These are phyloP conservation scores for Reticulascus tulasneorum DNA, from an alignment of 2,329 filamentous ascomycete species.

Conservation along the genomic window DNA sequence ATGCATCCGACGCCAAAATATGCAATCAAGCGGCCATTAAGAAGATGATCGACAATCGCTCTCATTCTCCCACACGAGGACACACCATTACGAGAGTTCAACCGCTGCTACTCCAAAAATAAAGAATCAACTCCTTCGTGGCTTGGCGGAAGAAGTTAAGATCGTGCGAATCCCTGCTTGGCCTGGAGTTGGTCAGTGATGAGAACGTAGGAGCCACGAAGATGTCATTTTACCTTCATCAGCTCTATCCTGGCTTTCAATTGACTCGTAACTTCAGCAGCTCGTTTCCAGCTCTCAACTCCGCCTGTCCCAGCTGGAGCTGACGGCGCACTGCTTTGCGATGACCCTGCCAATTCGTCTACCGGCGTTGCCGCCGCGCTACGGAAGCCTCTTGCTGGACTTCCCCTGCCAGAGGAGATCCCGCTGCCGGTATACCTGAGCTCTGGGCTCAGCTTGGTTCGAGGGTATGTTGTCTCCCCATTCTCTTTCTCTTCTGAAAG, in stretches of 20 bases:
- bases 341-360: slow-evolving; percentile 8
- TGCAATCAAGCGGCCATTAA: slow-evolving; percentile 18
- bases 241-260: slow-evolving; percentile 96
- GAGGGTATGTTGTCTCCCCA: slow-evolving; percentile 43
- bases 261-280: slow-evolving; percentile 95
- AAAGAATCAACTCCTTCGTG: neutral
- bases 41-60: slow-evolving; percentile 5
- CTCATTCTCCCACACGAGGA: slow-evolving; percentile 4
- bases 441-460: slow-evolving; percentile 54
- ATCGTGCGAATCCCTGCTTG: slow-evolving; percentile 43
- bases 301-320: slow-evolving; percentile 46
- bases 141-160: slow-evolving; percentile 11
- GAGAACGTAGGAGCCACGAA: neutral
- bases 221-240: slow-evolving; percentile 69
- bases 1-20: slow-evolving; percentile 31
- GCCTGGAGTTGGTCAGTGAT: slow-evolving; percentile 30
- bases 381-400: slow-evolving; percentile 54
- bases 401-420: slow-evolving; percentile 53
- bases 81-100: slow-evolving; percentile 3
- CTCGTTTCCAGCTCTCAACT: slow-evolving; percentile 92
- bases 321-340: slow-evolving; percentile 19
- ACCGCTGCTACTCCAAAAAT: neutral
- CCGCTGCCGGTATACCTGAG: slow-evolving; percentile 47
- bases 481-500: slow-evolving; percentile 78
- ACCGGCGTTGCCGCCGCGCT: slow-evolving; percentile 21